These are phyloP conservation scores for Kwoniella mangroviensis DNA, from an alignment of 768 basidiomycete genomes.

Conservation along the genomic window DNA sequence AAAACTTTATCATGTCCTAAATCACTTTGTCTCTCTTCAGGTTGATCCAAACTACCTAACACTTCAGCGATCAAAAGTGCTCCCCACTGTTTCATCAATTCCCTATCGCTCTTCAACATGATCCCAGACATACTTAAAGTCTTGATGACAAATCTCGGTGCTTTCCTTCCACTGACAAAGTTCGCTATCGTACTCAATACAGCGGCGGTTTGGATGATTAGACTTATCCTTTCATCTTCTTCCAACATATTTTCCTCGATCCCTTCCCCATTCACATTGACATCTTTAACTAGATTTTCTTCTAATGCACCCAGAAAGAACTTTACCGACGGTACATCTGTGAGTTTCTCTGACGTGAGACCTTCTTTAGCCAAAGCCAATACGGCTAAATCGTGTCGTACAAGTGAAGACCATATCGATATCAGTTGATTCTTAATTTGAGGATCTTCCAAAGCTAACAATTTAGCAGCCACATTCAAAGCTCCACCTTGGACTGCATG, in stretches of 20 bases:
- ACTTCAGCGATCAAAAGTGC: slow-evolving; percentile 45
- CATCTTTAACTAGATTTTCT: slow-evolving; percentile 9
- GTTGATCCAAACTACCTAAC: slow-evolving; percentile 25
- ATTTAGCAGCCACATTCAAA: slow-evolving; percentile 39
- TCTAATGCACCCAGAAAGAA: slow-evolving; percentile 39
- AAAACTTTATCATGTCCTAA: background rate
- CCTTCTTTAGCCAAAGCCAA: slow-evolving; percentile 22
- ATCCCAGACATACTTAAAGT: slow-evolving; percentile 26
- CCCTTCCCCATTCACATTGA: no score
- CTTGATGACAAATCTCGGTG: slow-evolving; percentile 26
- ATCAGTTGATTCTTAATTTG: slow-evolving; percentile 31
- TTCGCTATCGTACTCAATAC: slow-evolving; percentile 42
- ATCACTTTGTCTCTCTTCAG: slow-evolving; percentile 4
- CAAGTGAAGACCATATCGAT: slow-evolving; percentile 47
- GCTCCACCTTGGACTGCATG: slow-evolving; percentile 44
- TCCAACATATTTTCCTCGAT: background rate
- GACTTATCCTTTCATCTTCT: slow-evolving; percentile 1
- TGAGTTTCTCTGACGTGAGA: slow-evolving; percentile 21
- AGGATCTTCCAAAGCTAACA: slow-evolving; percentile 26
- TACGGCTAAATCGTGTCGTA: slow-evolving; percentile 36
- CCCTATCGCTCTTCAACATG: slow-evolving; percentile 30
- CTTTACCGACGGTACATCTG: slow-evolving; percentile 20
- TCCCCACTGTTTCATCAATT: slow-evolving; percentile 48
- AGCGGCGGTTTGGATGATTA: slow-evolving; percentile 36
- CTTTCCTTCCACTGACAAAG: slow-evolving; percentile 24